Conservation (phyloP, 2,329 filamentous ascomycete genomes). For the Knufia fluminis region DNA sequence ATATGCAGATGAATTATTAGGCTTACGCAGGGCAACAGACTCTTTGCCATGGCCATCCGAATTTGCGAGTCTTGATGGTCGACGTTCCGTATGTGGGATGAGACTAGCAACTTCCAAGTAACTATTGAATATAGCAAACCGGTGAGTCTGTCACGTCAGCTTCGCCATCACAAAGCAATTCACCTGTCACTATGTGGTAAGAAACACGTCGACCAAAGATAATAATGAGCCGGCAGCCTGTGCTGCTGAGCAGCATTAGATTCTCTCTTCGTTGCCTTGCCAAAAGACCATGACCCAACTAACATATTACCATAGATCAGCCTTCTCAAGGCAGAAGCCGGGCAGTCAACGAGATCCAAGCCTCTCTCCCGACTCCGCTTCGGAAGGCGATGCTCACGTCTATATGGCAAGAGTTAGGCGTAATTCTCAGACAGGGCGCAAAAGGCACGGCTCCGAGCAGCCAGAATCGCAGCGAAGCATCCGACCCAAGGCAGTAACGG, state of each 20-base stretch:
- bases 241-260: neutral
- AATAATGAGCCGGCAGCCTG: conserved; percentile 1
- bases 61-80: neutral
- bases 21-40: too few relatives aligned
- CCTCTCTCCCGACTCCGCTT: conserved; percentile 2
- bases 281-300: conserved; percentile 8
- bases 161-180: too few relatives aligned
- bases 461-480: conserved; percentile 8
- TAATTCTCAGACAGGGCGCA: conserved; percentile 6
- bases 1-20: too few relatives aligned
- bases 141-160: neutral
- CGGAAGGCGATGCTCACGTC: conserved; percentile 8
- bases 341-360: neutral
- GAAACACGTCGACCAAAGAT: neutral
- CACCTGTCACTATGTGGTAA: too few relatives aligned
- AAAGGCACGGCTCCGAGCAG: conserved; percentile 8
- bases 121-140: too few relatives aligned
- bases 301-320: conserved; percentile 6
- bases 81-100: neutral
- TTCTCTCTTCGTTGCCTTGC: neutral
- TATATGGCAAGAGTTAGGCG: conserved; percentile 11
- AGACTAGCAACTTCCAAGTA: too few relatives aligned
- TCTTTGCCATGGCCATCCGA: too few relatives aligned
- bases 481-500: conserved; percentile 6
- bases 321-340: neutral